Percentiles rank a stretch among this genome's conserved stretches.
These are phyloP conservation scores for Brassica carinata DNA, from an alignment of 345 rosid genomes.

Conservation along the genomic window DNA sequence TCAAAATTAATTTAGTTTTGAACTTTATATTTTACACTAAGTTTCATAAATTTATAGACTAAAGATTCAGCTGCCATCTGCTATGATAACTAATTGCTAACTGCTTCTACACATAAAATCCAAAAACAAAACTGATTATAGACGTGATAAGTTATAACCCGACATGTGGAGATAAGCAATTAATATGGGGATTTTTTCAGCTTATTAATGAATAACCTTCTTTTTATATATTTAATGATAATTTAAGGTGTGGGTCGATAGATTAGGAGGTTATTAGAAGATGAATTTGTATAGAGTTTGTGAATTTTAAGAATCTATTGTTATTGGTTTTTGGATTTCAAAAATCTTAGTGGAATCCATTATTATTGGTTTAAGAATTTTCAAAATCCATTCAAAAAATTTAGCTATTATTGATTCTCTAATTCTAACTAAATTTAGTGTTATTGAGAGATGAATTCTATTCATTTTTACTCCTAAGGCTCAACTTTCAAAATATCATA, in stretches of 20 bases:
- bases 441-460: too few species aligned
- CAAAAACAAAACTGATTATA: background rate
- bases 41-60: background rate
- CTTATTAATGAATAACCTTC: background rate
- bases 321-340: too few species aligned
- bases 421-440: too few species aligned
- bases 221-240: background rate
- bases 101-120: background rate
- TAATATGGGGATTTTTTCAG: slow-evolving; percentile 8
- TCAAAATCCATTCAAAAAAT: too few species aligned
- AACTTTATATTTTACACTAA: background rate
- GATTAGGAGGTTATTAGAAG: background rate
- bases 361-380: too few species aligned
- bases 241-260: slow-evolving; percentile 27
- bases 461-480: too few species aligned
- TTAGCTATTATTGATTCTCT: too few species aligned
- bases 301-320: too few species aligned
- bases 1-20: background rate
- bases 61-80: background rate
- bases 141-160: slow-evolving; percentile 12
- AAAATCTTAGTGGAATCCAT: too few species aligned
- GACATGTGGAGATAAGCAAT: slow-evolving; percentile 27
- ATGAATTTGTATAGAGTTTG: too few species aligned
- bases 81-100: background rate
- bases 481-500: too few species aligned